These are phyloP conservation scores for Phytophthora tentaculata DNA, from an alignment of 352 stramenopile species.

Conservation along the genomic window DNA sequence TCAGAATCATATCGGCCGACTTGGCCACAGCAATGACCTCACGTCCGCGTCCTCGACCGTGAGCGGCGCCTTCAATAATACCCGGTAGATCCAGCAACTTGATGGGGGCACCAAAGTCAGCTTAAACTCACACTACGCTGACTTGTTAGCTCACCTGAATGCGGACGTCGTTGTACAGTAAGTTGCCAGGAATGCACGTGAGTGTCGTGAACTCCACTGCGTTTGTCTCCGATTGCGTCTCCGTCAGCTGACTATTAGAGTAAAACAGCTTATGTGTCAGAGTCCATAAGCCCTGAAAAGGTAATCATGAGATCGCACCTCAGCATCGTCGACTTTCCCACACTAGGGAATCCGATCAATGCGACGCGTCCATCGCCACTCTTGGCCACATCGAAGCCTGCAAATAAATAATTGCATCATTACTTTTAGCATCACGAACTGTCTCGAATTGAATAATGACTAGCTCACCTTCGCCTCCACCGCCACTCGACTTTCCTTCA, in stretches of 20 bases:
- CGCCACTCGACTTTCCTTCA: conserved; percentile 76
- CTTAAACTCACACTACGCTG: neutral
- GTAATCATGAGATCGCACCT: conserved; percentile 40
- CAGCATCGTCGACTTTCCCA: conserved; percentile 89
- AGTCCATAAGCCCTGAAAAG: neutral
- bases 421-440: neutral
- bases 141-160: conserved; percentile 88
- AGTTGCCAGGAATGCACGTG: conserved; percentile 97
- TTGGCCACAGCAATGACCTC: conserved; percentile 99
- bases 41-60: conserved; percentile 97
- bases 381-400: conserved; percentile 95
- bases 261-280: conserved; percentile 9
- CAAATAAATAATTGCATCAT: neutral
- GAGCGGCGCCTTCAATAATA: conserved; percentile 99
- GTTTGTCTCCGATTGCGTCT: conserved; percentile 96
- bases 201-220: conserved; percentile 99
- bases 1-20: conserved; percentile 99
- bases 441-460: neutral
- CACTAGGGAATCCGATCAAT: conserved; percentile 95
- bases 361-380: conserved; percentile 97
- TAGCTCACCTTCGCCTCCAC: conserved; percentile 73
- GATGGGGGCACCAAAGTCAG: conserved; percentile 3
- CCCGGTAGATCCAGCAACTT: conserved; percentile 98
- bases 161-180: conserved; percentile 96
- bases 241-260: conserved; percentile 90